Evolutionary conservation across 1,284 basidiomycete genomes (phyloP).

Genomic region (Phlebopus sp.): DNA sequence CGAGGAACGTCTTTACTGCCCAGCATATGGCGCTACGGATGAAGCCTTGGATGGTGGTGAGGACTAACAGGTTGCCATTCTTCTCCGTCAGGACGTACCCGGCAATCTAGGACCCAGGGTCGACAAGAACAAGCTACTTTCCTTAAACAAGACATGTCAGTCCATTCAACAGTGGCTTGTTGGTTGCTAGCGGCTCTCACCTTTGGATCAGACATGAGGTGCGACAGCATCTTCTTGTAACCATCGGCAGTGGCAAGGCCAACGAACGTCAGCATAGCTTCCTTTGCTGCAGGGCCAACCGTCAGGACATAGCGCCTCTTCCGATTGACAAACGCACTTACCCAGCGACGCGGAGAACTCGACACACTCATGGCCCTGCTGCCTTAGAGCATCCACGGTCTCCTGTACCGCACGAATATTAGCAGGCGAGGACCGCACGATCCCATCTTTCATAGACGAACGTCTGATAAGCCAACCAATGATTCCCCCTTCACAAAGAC

Average conservation of each 20-base stretch:
- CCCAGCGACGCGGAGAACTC: slow-evolving; percentile 57
- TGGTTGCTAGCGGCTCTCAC: slow-evolving; percentile 34
- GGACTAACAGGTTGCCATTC: background rate
- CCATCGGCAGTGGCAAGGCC: slow-evolving; percentile 75
- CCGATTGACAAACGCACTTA: slow-evolving; percentile 24
- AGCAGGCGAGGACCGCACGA: slow-evolving; percentile 75
- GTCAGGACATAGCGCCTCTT: too few species aligned
- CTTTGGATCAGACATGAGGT: slow-evolving; percentile 69
- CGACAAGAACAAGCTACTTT: slow-evolving; percentile 54
- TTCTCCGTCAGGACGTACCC: slow-evolving; percentile 30
- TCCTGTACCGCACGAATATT: slow-evolving; percentile 77
- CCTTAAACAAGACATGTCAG: slow-evolving; percentile 27
- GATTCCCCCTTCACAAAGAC: background rate
- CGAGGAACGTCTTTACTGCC: slow-evolving; percentile 46
- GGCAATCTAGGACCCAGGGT: slow-evolving; percentile 63
- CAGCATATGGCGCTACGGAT: slow-evolving; percentile 49
- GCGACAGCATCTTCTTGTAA: slow-evolving; percentile 66
- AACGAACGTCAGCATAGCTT: slow-evolving; percentile 63
- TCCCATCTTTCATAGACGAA: slow-evolving; percentile 51
- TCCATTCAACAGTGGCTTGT: background rate
- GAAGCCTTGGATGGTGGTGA: slow-evolving; percentile 38
- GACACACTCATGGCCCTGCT: slow-evolving; percentile 76
- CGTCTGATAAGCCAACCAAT: background rate
- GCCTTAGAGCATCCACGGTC: slow-evolving; percentile 64
- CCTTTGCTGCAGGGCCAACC: slow-evolving; percentile 36